Evolutionary conservation across 2,329 filamentous ascomycete genomes (phyloP).

Genomic region (Phyllosticta paracitricarpa): DNA sequence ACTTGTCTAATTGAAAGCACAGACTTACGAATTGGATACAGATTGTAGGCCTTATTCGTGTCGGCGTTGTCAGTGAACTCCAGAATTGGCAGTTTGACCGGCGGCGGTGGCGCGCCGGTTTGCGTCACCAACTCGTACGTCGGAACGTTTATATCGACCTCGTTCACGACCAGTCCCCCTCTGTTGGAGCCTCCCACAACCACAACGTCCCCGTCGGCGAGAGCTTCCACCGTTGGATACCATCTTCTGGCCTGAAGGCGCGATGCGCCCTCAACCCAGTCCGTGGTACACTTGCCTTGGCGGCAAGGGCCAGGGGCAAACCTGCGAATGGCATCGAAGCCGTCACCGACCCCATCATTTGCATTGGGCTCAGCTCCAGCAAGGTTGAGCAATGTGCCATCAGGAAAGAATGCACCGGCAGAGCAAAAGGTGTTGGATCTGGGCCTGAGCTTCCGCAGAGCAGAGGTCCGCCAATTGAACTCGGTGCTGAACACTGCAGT

Average conservation of each 20-base stretch:
- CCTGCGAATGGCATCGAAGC: constrained; percentile 11
- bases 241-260: constrained; percentile 1
- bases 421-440: constrained; percentile 13
- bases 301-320: constrained; percentile 10
- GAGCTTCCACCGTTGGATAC: constrained; percentile 5
- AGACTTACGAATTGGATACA: constrained; percentile 9
- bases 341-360: constrained; percentile 6
- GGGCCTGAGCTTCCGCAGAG: constrained; percentile 11
- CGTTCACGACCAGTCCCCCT: constrained; percentile 3
- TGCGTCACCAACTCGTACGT: constrained; percentile 8
- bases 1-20: no score
- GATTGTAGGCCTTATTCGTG: constrained; percentile 9
- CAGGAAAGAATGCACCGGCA: constrained; percentile 12
- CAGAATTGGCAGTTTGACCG: constrained; percentile 5
- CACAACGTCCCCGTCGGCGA: constrained; percentile 3
- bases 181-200: constrained; percentile 4
- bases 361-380: constrained; percentile 12
- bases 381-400: constrained; percentile 12
- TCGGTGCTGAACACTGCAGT: constrained; percentile 12
- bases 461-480: constrained; percentile 10
- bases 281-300: constrained; percentile 5
- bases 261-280: not conserved
- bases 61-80: constrained; percentile 9
- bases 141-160: constrained; percentile 9
- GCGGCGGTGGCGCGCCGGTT: not conserved